Percentiles rank a stretch among this genome's conserved stretches.
phyloP scores from a whole-genome alignment of 2,329 filamentous ascomycete genomes.

The Botrytis cinerea region DNA sequence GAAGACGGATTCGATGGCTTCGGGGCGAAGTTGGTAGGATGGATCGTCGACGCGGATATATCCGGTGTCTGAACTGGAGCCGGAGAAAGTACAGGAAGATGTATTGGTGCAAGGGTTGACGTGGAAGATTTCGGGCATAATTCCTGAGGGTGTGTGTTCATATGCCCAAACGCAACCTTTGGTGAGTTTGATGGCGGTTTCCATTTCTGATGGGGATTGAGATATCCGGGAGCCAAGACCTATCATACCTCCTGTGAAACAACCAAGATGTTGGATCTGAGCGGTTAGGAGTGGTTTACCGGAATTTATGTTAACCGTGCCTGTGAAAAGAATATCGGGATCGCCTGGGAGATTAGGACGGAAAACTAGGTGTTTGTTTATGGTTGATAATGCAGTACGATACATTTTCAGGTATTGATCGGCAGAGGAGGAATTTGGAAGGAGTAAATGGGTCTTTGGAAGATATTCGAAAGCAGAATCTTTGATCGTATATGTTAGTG shows the following conservation, averaged over 20 bases:
- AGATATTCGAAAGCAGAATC: conserved; percentile 66
- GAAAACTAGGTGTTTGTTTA: conserved; percentile 47
- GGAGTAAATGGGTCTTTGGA: conserved; percentile 49
- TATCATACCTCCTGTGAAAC: conserved; percentile 70
- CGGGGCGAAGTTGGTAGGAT: conserved; percentile 57
- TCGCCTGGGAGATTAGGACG: conserved; percentile 48
- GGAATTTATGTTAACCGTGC: conserved; percentile 42
- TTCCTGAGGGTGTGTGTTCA: conserved; percentile 54
- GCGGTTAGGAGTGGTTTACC: conserved; percentile 18
- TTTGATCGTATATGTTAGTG: conserved; percentile 57
- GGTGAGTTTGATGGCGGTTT: conserved; percentile 56
- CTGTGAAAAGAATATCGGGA: conserved; percentile 50
- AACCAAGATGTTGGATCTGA: conserved; percentile 62
- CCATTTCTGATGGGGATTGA: conserved; percentile 51
- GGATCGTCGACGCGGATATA: conserved; percentile 24
- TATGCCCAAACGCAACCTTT: conserved; percentile 65
- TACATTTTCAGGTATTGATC: conserved; percentile 46
- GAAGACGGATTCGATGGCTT: conserved; percentile 68
- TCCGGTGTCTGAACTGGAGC: conserved; percentile 3
- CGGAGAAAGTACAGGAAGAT: conserved; percentile 30
- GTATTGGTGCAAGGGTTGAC: conserved; percentile 31
- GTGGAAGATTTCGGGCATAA: conserved; percentile 60
- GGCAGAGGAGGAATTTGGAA: conserved; percentile 35
- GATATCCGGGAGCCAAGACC: conserved; percentile 65
- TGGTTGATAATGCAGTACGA: conserved; percentile 46